These are phyloP conservation scores for Allodekkera sacchari DNA, from an alignment of 805 yeast genomes.

Conservation along the genomic window DNA sequence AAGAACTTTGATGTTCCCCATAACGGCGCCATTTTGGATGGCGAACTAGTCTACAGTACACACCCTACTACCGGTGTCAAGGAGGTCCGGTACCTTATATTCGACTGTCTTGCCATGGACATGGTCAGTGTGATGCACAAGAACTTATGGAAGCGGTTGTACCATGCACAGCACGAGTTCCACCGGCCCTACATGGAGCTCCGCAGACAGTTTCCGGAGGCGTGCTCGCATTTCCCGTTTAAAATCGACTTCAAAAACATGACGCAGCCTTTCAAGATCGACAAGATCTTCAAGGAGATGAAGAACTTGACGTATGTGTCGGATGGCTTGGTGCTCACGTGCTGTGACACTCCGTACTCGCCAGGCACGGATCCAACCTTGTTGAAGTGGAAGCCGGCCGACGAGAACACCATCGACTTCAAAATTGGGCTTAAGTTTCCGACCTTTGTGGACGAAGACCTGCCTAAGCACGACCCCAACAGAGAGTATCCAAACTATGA, in stretches of 20 bases:
- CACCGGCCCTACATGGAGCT: constrained; percentile 75
- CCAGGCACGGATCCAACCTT: constrained; percentile 84
- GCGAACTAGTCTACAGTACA: constrained; percentile 77
- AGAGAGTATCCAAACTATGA: constrained; percentile 77
- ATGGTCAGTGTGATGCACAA: constrained; percentile 63
- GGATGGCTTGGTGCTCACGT: constrained; percentile 91
- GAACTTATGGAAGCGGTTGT: constrained; percentile 72
- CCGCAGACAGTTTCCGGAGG: constrained; percentile 62
- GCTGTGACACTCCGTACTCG: constrained; percentile 78
- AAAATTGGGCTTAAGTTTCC: constrained; percentile 58
- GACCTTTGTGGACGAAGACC: constrained; percentile 48
- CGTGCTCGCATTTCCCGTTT: constrained; percentile 72
- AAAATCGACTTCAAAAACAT: constrained; percentile 80
- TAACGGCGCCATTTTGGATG: constrained; percentile 86
- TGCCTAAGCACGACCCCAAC: constrained; percentile 58
- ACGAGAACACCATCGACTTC: constrained; percentile 91
- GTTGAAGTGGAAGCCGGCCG: constrained; percentile 95
- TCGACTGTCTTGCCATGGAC: constrained; percentile 84
- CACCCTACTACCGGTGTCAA: constrained; percentile 45
- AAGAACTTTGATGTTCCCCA: constrained; percentile 53
- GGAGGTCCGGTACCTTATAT: constrained; percentile 74
- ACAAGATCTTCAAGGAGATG: constrained; percentile 64
- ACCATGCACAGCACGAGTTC: constrained; percentile 74
- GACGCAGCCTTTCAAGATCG: constrained; percentile 74
- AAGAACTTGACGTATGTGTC: constrained; percentile 75